Base-by-base conservation (phyloP, 768 basidiomycete genomes). In the Trametes elegans region DNA sequence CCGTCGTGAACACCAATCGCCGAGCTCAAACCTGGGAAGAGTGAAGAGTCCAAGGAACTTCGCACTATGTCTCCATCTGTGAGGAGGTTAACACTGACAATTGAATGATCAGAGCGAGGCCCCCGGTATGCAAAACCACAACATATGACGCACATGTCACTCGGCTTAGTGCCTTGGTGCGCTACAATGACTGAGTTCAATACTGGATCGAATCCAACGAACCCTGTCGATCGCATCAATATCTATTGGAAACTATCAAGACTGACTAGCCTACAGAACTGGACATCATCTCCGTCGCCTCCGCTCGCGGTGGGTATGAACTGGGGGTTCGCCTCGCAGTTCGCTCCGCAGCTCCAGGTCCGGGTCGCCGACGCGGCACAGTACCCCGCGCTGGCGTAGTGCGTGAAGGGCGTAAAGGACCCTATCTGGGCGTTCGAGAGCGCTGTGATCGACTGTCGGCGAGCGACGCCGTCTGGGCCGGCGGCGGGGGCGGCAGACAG, bases 1-100 rank as follows among this genome's bases (percentile, higher is more conserved):
- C 83, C 83, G 26, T 52, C 55, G 55, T 84, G 83, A 3, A 71
- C 74, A 57, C 73, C 11, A 2, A 84, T 68, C 9, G 60, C 49
- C 6, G 75, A 72, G 38, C 64, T 62, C 6, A 84, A 46, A 2
- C 80, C 80, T 0, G 81, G 81, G 69, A 84, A 84, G 8, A 81
- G 71, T 0, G 70, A 60, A 0, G 75, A 18, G 53, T 77, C 48
- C 39, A 80, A 61, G 3, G 43, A 58, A 4, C 56, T 54, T 50
- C 73, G 60, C 56, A 74, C 53, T 56, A 81, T 61, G 50, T 78
- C 63, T 0, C 54, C 65, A 54, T 84, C 82, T 0, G 77, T 78
- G 31, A 81, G 56, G 34, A 70, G 55, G 6, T 76, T 47, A 23
- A 67, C 76, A 49, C n/a, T 21, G 10, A 10, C 27, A 18, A 27